Percentiles rank a stretch among this genome's conserved stretches.
phyloP scores from a whole-genome alignment of 345 rosid species.

The Gossypium herbaceum region DNA sequence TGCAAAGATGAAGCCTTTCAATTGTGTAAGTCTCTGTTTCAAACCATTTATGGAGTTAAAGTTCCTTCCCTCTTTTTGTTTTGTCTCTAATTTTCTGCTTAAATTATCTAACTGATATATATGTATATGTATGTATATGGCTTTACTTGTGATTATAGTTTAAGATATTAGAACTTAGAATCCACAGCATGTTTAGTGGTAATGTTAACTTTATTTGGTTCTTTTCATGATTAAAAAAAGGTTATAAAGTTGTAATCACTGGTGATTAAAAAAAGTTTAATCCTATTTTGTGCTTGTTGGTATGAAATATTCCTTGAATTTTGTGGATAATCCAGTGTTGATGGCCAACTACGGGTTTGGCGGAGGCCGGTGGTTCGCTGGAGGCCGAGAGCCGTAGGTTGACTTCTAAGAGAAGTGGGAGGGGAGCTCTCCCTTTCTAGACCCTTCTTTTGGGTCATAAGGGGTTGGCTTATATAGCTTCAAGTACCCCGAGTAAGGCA shows the following conservation, averaged over 20 bases:
- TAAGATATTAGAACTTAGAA: not conserved
- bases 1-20: constrained; percentile 33
- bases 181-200: not conserved
- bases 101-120: not conserved
- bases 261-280: too few relatives aligned
- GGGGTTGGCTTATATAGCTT: too few relatives aligned
- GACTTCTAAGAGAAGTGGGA: too few relatives aligned
- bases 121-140: not conserved
- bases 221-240: not conserved
- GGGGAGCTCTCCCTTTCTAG: too few relatives aligned
- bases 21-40: constrained; percentile 30
- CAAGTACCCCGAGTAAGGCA: too few relatives aligned
- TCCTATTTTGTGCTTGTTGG: not conserved
- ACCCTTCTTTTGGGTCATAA: too few relatives aligned
- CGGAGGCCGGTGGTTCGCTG: too few relatives aligned
- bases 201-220: not conserved
- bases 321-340: not conserved
- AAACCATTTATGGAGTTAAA: not conserved
- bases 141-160: not conserved
- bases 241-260: not conserved
- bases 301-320: not conserved
- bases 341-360: not conserved
- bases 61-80: not conserved
- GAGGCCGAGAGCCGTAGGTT: too few relatives aligned
- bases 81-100: not conserved